Conservation (phyloP, 345 rosid species). For the Salix suchowensis region DNA sequence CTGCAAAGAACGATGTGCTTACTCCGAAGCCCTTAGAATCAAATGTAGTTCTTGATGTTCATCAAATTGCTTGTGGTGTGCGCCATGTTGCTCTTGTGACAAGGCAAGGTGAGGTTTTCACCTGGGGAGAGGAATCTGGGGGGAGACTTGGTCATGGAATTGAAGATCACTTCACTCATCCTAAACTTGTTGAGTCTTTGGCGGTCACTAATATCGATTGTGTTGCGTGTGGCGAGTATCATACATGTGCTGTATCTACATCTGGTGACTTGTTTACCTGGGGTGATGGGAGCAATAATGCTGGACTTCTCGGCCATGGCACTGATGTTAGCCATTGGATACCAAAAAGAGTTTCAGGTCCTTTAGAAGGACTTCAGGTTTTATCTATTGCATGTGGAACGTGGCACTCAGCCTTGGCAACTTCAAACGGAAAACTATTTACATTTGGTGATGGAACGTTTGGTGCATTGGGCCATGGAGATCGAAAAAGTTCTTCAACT, state of each 20-base stretch:
- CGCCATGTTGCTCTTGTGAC: constrained; percentile 85
- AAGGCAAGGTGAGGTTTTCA: constrained; percentile 92
- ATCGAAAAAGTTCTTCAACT: constrained; percentile 56
- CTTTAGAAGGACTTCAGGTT: constrained; percentile 86
- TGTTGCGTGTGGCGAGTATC: constrained; percentile 82
- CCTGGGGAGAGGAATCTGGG: constrained; percentile 98
- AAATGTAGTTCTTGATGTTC: constrained; percentile 93
- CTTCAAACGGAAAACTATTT: constrained; percentile 80
- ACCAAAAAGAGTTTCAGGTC: constrained; percentile 82
- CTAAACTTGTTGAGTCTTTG: constrained; percentile 75
- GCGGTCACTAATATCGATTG: constrained; percentile 71
- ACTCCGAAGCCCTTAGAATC: constrained; percentile 83
- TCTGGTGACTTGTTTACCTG: constrained; percentile 79
- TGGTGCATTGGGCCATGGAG: constrained; percentile 90
- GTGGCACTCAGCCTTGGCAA: constrained; percentile 89
- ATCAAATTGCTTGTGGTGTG: constrained; percentile 81
- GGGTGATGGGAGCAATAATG: constrained; percentile 87
- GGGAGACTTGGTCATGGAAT: constrained; percentile 94
- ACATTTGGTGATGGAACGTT: constrained; percentile 94
- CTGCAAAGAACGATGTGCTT: constrained; percentile 50
- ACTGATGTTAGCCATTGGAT: constrained; percentile 84
- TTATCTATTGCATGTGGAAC: constrained; percentile 81
- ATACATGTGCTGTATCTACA: constrained; percentile 75
- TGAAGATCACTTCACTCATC: constrained; percentile 59
- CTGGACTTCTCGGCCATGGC: constrained; percentile 87